Conservation (phyloP, 768 basidiomycete genomes). For the Chalciporus chontae region DNA sequence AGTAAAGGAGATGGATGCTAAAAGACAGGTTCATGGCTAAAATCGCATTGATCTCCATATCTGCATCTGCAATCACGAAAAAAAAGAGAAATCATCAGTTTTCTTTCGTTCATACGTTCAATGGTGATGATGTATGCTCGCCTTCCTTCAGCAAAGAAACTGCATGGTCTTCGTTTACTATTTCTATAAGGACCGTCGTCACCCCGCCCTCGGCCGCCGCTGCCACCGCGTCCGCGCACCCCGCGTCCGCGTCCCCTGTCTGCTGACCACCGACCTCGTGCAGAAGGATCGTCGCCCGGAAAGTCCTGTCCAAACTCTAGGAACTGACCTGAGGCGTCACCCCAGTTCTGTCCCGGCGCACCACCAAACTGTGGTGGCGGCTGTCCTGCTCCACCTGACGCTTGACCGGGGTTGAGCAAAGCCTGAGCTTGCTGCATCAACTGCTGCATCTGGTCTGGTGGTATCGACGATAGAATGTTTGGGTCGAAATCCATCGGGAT, state of each 20-base stretch:
- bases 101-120: conserved; percentile 22
- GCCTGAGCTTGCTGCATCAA: conserved; percentile 47
- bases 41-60: conserved; percentile 87
- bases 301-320: conserved; percentile 44
- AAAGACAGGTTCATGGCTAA: conserved; percentile 58
- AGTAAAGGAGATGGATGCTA: conserved; percentile 11
- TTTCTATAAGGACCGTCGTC: conserved; percentile 66
- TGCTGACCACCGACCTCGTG: conserved; percentile 42
- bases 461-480: conserved; percentile 38
- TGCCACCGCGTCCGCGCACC: conserved; percentile 56
- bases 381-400: conserved; percentile 28
- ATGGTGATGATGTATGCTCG: conserved; percentile 62
- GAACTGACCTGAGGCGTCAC: conserved; percentile 36
- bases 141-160: conserved; percentile 90
- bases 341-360: conserved; percentile 36
- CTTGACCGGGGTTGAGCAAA: conserved; percentile 28
- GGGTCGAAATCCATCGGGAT: conserved; percentile 41
- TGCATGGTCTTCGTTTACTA: conserved; percentile 86
- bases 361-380: conserved; percentile 33
- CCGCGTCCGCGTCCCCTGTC: conserved; percentile 54
- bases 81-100: conserved; percentile 37
- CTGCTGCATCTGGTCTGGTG: conserved; percentile 62
- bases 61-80: conserved; percentile 71
- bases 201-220: conserved; percentile 52
- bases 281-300: conserved; percentile 42